Evolutionary conservation across 345 rosid species (phyloP), one percentile per base, ranked within the genome.

Genomic region (Salix viminalis): DNA sequence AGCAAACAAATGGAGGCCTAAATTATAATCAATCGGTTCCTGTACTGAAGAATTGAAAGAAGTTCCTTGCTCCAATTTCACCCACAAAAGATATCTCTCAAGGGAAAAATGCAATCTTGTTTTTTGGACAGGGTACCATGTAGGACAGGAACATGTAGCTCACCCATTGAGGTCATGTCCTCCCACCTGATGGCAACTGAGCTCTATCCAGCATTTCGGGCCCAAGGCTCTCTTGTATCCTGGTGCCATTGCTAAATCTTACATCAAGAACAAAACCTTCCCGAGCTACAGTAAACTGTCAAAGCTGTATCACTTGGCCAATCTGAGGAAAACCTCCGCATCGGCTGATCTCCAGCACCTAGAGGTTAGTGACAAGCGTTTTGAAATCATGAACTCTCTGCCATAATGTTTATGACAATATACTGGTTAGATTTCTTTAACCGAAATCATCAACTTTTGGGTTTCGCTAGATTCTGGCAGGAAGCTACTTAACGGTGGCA

Each of bases 141-240:
- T 76, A 80, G 90, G 85, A 87, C 71, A 75, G 94, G 92, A 73
- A 85, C 79, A 10, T 95, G 94, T 60, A 84, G 79, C 66, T 74
- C 99, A 12, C 97, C 99, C 6, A 46, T 93, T 28, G 89, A 91
- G 86, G 79, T 95, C 9, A 83, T 91, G 58, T 86, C 87, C 56
- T 87, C 89, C 44, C 94, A 89, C 74, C 81, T 91, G 82, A 74
- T 88, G 69, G 90, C 84, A 5, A 86, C 79, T 69, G 84, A 89
- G 18, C 12, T 85, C 77, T 70, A 88, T 77, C 94, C 97, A 65
- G 76, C 83, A 23, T 78, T 79, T 78, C n/a, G 36, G 84, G 21
- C 83, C 88, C 48, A 91, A 89, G 85, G 71, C 85, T 48, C 90
- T 91, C 72, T 91, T 93, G 34, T 95, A 88, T 74, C 97, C 97